Conservation (phyloP, 805 yeast genomes). For the Ogataea populi-albae region DNA sequence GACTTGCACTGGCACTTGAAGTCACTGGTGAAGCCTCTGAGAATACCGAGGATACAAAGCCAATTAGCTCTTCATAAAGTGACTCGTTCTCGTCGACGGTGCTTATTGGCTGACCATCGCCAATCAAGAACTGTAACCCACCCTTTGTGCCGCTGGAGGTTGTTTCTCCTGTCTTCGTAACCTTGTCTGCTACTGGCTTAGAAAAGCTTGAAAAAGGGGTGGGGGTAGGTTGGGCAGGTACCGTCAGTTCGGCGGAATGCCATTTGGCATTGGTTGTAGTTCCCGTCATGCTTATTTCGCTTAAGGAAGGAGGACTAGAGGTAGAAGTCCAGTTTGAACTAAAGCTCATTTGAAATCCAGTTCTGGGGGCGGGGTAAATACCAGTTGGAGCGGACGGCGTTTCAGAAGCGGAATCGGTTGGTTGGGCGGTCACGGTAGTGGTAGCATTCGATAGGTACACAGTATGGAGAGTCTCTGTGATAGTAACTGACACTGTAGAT, state of each 20-base stretch:
- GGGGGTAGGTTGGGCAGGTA: background rate
- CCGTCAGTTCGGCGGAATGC: background rate
- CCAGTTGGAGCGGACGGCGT: slow-evolving; percentile 1
- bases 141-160: slow-evolving; percentile 1
- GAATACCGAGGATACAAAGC: slow-evolving; percentile 17
- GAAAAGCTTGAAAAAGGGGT: slow-evolving; percentile 1
- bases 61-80: slow-evolving; percentile 11
- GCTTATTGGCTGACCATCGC: slow-evolving; percentile 5
- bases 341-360: background rate
- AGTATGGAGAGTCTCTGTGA: slow-evolving; percentile 23
- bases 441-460: slow-evolving; percentile 12
- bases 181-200: background rate
- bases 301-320: background rate
- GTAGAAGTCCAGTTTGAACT: background rate
- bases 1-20: slow-evolving; percentile 1
- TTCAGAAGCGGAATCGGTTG: slow-evolving; percentile 1
- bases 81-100: slow-evolving; percentile 4
- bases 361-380: slow-evolving; percentile 2
- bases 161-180: background rate
- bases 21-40: slow-evolving; percentile 4
- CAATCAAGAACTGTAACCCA: slow-evolving; percentile 10
- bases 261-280: background rate
- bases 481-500: slow-evolving; percentile 24
- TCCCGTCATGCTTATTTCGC: background rate
- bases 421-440: slow-evolving; percentile 16